A percentile compares a stretch with the other conserved stretches of the same genome.
Evolutionary conservation across 179 eudicot genomes (phyloP).

Genomic region (Spinacia oleracea): DNA sequence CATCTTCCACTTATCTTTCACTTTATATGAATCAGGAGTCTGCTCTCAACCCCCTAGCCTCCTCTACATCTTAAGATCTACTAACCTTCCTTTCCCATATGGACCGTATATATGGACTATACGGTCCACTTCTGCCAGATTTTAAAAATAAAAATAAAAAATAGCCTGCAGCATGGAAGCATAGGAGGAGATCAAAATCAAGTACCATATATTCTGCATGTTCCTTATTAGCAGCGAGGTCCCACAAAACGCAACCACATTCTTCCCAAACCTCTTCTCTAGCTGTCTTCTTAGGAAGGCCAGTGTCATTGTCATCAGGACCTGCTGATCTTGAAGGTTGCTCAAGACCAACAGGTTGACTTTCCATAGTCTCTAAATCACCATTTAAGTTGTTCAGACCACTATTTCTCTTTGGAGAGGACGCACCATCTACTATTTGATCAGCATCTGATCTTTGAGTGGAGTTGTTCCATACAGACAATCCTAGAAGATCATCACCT

Average conservation of each 20-base stretch:
- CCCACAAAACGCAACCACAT: slow-evolving; percentile 92
- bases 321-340: slow-evolving; percentile 26
- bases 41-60: not conserved
- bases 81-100: not conserved
- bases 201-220: slow-evolving; percentile 91
- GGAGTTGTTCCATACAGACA: slow-evolving; percentile 28
- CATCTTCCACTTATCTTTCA: not conserved
- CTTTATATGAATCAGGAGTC: not conserved
- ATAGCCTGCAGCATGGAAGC: not conserved
- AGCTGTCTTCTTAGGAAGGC: slow-evolving; percentile 31
- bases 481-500: slow-evolving; percentile 28
- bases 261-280: slow-evolving; percentile 81
- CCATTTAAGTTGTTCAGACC: slow-evolving; percentile 20
- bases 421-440: slow-evolving; percentile 30
- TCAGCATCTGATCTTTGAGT: slow-evolving; percentile 29
- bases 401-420: slow-evolving; percentile 27
- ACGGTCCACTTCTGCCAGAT: not conserved
- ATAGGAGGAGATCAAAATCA: slow-evolving; percentile 11
- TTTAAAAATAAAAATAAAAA: not conserved
- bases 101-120: not conserved
- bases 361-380: slow-evolving; percentile 38
- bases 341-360: slow-evolving; percentile 29
- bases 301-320: slow-evolving; percentile 27
- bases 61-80: not conserved
- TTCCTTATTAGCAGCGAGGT: slow-evolving; percentile 78